Evolutionary conservation across 495 filamentous ascomycete genomes (phyloP).

Genomic region (Aspergillus bridgeri): DNA sequence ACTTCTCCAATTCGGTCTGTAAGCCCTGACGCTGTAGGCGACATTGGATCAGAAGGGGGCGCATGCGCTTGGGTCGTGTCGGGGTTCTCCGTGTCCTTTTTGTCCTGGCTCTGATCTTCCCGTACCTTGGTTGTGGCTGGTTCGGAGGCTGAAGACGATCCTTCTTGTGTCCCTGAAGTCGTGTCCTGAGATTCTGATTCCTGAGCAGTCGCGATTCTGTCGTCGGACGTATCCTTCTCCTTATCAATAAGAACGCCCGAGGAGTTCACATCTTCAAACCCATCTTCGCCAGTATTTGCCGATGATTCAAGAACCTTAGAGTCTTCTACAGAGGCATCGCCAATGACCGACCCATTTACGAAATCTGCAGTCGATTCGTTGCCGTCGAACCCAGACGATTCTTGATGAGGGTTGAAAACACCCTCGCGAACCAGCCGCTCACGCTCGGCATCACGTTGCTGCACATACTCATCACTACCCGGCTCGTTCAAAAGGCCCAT

Average conservation of each 20-base stretch:
- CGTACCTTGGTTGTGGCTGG: conserved; percentile 20
- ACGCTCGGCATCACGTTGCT: conserved; percentile 74
- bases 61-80: conserved; percentile 4
- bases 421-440: conserved; percentile 73
- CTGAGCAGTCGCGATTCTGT: conserved; percentile 9
- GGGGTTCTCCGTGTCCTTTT: background rate
- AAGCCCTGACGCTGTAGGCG: conserved; percentile 48
- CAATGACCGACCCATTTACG: conserved; percentile 34
- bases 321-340: conserved; percentile 42
- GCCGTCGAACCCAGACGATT: conserved; percentile 41
- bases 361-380: conserved; percentile 49
- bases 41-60: conserved; percentile 33
- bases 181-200: conserved; percentile 11
- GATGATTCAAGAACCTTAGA: conserved; percentile 54
- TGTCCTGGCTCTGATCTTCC: conserved; percentile 16
- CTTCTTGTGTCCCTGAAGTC: conserved; percentile 2
- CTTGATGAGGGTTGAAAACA: conserved; percentile 37
- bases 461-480: conserved; percentile 85
- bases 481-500: conserved; percentile 95
- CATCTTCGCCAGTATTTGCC: conserved; percentile 79
- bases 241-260: conserved; percentile 65
- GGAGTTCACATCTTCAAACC: conserved; percentile 86
- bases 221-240: conserved; percentile 43
- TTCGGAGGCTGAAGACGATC: background rate
- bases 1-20: conserved; percentile 50